These are phyloP conservation scores for Candida dubliniensis DNA, from an alignment of 1,139 yeast genomes.

Conservation along the genomic window DNA sequence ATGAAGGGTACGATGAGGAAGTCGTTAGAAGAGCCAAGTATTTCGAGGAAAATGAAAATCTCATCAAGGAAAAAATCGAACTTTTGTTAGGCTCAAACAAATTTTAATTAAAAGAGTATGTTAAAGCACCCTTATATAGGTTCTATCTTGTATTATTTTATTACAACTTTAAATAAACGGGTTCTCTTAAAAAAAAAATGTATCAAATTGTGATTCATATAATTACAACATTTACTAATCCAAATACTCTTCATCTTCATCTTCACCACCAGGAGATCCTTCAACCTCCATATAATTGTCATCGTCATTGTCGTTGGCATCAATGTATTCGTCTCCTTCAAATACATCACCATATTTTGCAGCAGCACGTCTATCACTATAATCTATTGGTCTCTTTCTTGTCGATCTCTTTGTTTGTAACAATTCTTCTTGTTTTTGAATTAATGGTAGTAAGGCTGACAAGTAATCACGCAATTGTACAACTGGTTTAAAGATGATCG, in stretches of 20 bases:
- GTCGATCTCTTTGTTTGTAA: constrained; percentile 15
- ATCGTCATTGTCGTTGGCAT: constrained; percentile 19
- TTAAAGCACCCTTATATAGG: not conserved
- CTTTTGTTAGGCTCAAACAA: constrained; percentile 52
- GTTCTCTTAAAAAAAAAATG: too few species aligned
- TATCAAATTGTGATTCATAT: too few species aligned
- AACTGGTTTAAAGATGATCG: constrained; percentile 29
- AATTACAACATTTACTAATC: constrained; percentile 1
- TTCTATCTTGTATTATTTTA: constrained; percentile 3
- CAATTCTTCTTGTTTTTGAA: constrained; percentile 21
- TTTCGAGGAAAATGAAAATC: constrained; percentile 66
- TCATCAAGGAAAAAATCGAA: constrained; percentile 74
- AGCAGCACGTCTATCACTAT: constrained; percentile 18
- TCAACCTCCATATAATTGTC: constrained; percentile 20
- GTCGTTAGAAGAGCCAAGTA: constrained; percentile 79
- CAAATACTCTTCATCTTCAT: constrained; percentile 13
- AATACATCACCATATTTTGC: constrained; percentile 21
- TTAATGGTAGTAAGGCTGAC: constrained; percentile 23
- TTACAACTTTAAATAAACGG: not conserved
- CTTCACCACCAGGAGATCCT: constrained; percentile 17
- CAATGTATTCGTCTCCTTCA: constrained; percentile 18
- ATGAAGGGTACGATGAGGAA: constrained; percentile 90
- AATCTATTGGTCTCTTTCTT: constrained; percentile 18
- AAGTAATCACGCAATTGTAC: constrained; percentile 28
- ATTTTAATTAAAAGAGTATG: constrained; percentile 15